These are phyloP conservation scores for Amanita pseudoporphyria DNA, from an alignment of 768 basidiomycete genomes.

Conservation along the genomic window DNA sequence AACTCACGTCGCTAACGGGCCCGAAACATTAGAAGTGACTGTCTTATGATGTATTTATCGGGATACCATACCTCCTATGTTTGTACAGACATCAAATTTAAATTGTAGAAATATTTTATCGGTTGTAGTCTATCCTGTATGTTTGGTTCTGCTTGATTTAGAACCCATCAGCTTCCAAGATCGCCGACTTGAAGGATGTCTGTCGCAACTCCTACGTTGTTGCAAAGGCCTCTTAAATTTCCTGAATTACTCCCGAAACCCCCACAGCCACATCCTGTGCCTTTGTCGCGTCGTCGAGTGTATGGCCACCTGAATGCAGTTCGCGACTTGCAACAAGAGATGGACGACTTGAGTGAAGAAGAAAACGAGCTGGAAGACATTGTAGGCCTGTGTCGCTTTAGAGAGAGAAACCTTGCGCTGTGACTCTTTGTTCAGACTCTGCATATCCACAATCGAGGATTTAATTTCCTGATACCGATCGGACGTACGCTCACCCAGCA, in stretches of 20 bases:
- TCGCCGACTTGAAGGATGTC: too few relatives aligned
- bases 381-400: slow-evolving; percentile 28
- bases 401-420: neutral
- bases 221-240: slow-evolving; percentile 53
- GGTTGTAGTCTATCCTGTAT: too few relatives aligned
- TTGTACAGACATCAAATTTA: too few relatives aligned
- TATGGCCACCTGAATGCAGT: slow-evolving; percentile 51
- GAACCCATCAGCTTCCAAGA: too few relatives aligned
- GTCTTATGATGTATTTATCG: neutral
- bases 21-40: neutral
- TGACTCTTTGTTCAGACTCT: slow-evolving; percentile 32
- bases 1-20: slow-evolving; percentile 10
- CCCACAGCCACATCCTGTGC: slow-evolving; percentile 57
- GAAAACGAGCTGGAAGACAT: slow-evolving; percentile 74
- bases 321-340: slow-evolving; percentile 65
- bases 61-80: neutral
- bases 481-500: slow-evolving; percentile 64
- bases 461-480: slow-evolving; percentile 59
- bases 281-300: slow-evolving; percentile 40
- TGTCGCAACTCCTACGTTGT: slow-evolving; percentile 60
- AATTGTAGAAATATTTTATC: too few relatives aligned
- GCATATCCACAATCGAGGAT: slow-evolving; percentile 57
- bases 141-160: too few relatives aligned
- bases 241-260: slow-evolving; percentile 58
- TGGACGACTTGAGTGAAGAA: slow-evolving; percentile 80